Base-by-base conservation (phyloP, 1,284 basidiomycete species). In the Pholiota adiposa region DNA sequence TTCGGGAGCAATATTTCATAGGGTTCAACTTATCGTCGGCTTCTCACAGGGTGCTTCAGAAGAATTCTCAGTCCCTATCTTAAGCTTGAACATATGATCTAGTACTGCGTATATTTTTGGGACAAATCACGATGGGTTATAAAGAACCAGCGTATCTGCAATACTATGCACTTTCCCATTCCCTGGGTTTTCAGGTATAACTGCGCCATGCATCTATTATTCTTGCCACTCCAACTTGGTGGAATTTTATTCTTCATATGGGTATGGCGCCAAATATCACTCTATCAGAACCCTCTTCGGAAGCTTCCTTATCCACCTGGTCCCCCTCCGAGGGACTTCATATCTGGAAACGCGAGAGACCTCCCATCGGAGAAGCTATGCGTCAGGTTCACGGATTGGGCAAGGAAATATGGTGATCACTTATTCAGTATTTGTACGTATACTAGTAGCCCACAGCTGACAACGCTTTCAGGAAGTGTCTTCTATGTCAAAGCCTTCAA, bases 381-480 rank as follows among this genome's bases (percentile, higher is more conserved):
- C 31, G 3, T 51, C 4, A 33, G 1, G 1, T 18, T 51, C 2
- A 51, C 49, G 2, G 31, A 33, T 5, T 55, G 46, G 23, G 36
- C 5, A 18, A 8, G 55, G 5, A 43, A 27, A 50, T 53, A 56
- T 18, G 54, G 54, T 56, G 11, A 18, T 16, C 4, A 23, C 31
- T 40, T 11, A 9, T 31, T 31, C 11, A 31, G 11, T 31, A n/a
- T 29, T n/a, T 16, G 29, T 8, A 11, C 21, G 6, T 27, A 8
- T 12, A 2, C 16, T 21, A 4, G n/a, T 25, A n/a, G 23, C 19
- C n/a, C n/a, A n/a, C 16, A 27, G 40, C 27, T 29, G 44, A 1
- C 14, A 41, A 40, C 38, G 74, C 75, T 74, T 4, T 63, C 67
- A 21, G 34, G 31, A 12, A 23, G 4, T 16, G 21, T 44, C 12